Conservation (phyloP, 2,329 filamentous ascomycete genomes). For the Aspergillus caelatus region DNA sequence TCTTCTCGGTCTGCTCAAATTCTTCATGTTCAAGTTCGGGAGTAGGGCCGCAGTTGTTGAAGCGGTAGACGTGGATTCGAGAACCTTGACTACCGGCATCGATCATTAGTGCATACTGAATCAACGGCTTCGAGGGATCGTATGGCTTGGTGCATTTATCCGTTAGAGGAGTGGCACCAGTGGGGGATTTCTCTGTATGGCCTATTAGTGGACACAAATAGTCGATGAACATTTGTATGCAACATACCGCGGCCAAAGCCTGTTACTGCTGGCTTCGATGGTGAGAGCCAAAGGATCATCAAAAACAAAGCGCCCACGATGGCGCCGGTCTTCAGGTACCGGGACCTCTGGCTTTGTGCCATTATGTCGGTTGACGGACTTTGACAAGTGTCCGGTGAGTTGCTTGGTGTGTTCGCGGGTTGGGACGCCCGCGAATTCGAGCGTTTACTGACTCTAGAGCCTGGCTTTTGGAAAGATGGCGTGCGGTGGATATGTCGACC, state of each 20-base stretch:
- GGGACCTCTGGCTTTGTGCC: slow-evolving; percentile 64
- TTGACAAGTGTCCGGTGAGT: slow-evolving; percentile 43
- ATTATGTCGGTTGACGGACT: slow-evolving; percentile 51
- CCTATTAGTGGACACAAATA: slow-evolving; percentile 3
- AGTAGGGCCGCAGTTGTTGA: slow-evolving; percentile 97
- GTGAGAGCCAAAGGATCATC: slow-evolving; percentile 59
- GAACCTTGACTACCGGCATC: slow-evolving; percentile 97
- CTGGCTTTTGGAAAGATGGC: slow-evolving; percentile 57
- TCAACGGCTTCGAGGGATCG: slow-evolving; percentile 86
- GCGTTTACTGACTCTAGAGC: slow-evolving; percentile 51
- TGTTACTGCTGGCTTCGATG: slow-evolving; percentile 34
- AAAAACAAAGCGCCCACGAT: slow-evolving; percentile 61
- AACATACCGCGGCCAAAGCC: slow-evolving; percentile 29
- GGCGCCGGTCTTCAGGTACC: slow-evolving; percentile 65
- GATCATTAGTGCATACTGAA: slow-evolving; percentile 98
- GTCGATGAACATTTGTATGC: not conserved
- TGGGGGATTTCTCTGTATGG: slow-evolving; percentile 28
- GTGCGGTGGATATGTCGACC: slow-evolving; percentile 52
- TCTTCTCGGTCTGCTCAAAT: slow-evolving; percentile 92
- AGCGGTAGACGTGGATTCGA: slow-evolving; percentile 97
- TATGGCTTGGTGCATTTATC: slow-evolving; percentile 79
- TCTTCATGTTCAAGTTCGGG: slow-evolving; percentile 90
- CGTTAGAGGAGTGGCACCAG: slow-evolving; percentile 55
- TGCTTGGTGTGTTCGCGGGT: slow-evolving; percentile 44
- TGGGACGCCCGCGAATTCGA: slow-evolving; percentile 55